A percentile compares a stretch with the other conserved stretches of the same genome.
Conservation (phyloP, 768 basidiomycete species). For the Leccinum rimulosum region DNA sequence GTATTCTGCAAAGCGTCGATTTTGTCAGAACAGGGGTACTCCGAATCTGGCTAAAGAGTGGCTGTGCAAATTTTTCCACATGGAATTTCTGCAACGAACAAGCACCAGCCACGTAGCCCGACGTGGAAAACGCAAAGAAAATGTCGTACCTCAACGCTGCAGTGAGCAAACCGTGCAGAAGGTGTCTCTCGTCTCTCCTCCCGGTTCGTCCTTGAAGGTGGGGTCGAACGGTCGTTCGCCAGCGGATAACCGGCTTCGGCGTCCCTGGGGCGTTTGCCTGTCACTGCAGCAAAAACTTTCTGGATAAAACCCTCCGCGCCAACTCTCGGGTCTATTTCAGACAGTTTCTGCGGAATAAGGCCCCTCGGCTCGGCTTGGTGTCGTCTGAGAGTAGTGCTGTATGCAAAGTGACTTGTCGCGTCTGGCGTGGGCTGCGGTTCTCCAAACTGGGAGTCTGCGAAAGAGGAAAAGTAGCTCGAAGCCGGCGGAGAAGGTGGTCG, state of each 20-base stretch:
- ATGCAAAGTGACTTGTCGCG: conserved; percentile 74
- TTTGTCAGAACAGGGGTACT: conserved; percentile 5
- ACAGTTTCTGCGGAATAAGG: conserved; percentile 39
- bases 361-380: conserved; percentile 50
- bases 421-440: conserved; percentile 59
- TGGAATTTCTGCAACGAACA: conserved; percentile 3
- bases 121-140: neutral
- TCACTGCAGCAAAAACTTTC: conserved; percentile 33
- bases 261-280: conserved; percentile 23
- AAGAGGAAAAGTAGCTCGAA: conserved; percentile 72
- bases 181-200: conserved; percentile 47
- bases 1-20: conserved; percentile 54
- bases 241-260: conserved; percentile 40
- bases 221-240: conserved; percentile 21
- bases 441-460: conserved; percentile 45
- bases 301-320: conserved; percentile 55
- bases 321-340: conserved; percentile 32
- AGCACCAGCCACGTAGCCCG: conserved; percentile 1
- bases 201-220: conserved; percentile 16
- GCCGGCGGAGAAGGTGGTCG: conserved; percentile 67
- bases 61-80: conserved; percentile 5
- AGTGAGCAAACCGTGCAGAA: conserved; percentile 68
- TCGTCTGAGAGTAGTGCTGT: conserved; percentile 74
- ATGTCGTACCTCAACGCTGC: conserved; percentile 56
- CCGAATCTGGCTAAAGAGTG: conserved; percentile 10